Evolutionary conservation across 169 alveolate genomes (phyloP).

Genomic region (Cryptosporidium ryanae): DNA sequence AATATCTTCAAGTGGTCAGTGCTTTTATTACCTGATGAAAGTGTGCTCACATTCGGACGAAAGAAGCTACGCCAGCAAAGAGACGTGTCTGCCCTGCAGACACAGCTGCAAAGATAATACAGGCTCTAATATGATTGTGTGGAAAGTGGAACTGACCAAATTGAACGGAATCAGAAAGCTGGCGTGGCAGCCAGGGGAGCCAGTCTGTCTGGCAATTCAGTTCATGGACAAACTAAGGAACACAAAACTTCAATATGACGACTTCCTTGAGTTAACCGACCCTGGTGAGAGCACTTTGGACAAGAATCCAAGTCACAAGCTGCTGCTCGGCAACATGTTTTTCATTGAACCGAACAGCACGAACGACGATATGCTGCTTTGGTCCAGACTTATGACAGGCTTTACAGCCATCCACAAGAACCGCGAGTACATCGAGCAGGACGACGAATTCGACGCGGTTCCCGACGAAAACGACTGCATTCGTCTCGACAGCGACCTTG

Average conservation of each 20-base stretch:
- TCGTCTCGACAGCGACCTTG: background rate
- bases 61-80: background rate
- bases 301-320: background rate
- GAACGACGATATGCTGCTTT: slow-evolving; percentile 53
- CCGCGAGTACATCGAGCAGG: slow-evolving; percentile 51
- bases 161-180: slow-evolving; percentile 45
- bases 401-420: slow-evolving; percentile 57
- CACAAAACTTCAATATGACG: slow-evolving; percentile 44
- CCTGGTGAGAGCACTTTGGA: background rate
- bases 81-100: background rate
- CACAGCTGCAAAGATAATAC: slow-evolving; percentile 34
- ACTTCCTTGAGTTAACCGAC: slow-evolving; percentile 5
- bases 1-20: slow-evolving; percentile 32
- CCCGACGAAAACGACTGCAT: too few species aligned
- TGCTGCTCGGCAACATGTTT: slow-evolving; percentile 24
- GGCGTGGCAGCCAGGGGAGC: slow-evolving; percentile 56
- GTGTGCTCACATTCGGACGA: slow-evolving; percentile 26
- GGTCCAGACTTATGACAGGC: slow-evolving; percentile 61
- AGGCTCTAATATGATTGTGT: slow-evolving; percentile 48
- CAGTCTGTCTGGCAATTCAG: slow-evolving; percentile 59
- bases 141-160: slow-evolving; percentile 60
- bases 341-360: slow-evolving; percentile 23
- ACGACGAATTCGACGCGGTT: slow-evolving; percentile 52
- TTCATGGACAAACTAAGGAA: slow-evolving; percentile 23
- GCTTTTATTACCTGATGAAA: slow-evolving; percentile 43